Percentiles rank a stretch among this genome's conserved stretches.
These are phyloP conservation scores for Coniochaeta sp. DNA, from an alignment of 2,329 filamentous ascomycete genomes.

Conservation along the genomic window DNA sequence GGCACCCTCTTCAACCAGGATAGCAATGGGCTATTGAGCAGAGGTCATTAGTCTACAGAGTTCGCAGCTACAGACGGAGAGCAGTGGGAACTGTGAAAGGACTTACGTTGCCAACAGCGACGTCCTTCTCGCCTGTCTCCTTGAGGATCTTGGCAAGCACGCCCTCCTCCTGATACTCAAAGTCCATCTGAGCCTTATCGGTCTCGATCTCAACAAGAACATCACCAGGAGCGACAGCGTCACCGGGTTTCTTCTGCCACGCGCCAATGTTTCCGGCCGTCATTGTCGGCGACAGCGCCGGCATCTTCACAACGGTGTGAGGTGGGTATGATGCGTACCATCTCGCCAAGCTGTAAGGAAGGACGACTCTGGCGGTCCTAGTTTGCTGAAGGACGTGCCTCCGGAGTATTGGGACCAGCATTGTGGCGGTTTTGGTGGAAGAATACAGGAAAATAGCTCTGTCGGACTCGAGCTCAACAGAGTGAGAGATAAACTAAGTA, in stretches of 20 bases:
- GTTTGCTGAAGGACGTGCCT: conserved; percentile 51
- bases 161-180: conserved; percentile 98
- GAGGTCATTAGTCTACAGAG: neutral
- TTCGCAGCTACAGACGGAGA: neutral
- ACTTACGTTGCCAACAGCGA: conserved; percentile 89
- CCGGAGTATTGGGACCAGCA: conserved; percentile 58
- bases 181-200: conserved; percentile 99
- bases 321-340: conserved; percentile 80
- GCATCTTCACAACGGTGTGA: conserved; percentile 96
- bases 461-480: conserved; percentile 5
- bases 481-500: conserved; percentile 10
- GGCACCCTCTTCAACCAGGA: conserved; percentile 85
- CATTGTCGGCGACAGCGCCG: conserved; percentile 96
- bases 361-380: conserved; percentile 41
- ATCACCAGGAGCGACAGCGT: conserved; percentile 80
- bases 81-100: conserved; percentile 7
- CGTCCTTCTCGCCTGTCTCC: conserved; percentile 87
- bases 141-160: conserved; percentile 90
- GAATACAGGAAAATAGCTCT: conserved; percentile 12
- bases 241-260: conserved; percentile 97
- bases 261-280: conserved; percentile 89
- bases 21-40: conserved; percentile 72
- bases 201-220: conserved; percentile 98
- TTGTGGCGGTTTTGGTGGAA: conserved; percentile 25
- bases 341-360: conserved; percentile 49